A percentile compares a stretch with the other conserved stretches of the same genome.
phyloP scores from a whole-genome alignment of 73 alveolate species.

The Paramecium pentaurelia region DNA sequence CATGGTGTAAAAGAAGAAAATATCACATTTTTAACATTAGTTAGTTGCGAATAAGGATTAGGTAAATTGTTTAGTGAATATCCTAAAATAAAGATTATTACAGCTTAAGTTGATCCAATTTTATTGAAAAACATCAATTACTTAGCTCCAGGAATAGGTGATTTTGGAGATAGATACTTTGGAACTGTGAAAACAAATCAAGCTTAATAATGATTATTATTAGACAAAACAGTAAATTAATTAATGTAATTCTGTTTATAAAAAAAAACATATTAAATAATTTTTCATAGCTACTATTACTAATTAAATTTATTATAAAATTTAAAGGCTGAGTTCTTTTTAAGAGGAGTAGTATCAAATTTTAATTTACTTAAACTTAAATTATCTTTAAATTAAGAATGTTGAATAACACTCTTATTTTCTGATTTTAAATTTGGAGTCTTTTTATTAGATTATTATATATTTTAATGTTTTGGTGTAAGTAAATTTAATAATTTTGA shows the following conservation, averaged over 20 bases:
- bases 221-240: background rate
- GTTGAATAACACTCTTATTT: background rate
- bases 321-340: conserved; percentile 49
- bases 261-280: background rate
- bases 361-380: background rate
- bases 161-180: conserved; percentile 88
- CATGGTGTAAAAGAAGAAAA: conserved; percentile 75
- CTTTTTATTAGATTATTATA: background rate
- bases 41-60: conserved; percentile 77
- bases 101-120: conserved; percentile 58
- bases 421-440: background rate
- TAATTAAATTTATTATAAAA: conserved; percentile 4
- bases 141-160: conserved; percentile 85
- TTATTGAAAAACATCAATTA: conserved; percentile 49
- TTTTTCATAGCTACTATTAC: background rate
- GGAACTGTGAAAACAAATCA: conserved; percentile 48
- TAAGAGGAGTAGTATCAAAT: conserved; percentile 43
- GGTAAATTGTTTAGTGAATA: conserved; percentile 31
- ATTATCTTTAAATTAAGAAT: conserved; percentile 14
- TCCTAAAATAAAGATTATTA: conserved; percentile 74
- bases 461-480: background rate
- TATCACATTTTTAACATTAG: conserved; percentile 75
- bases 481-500: conserved; percentile 15
- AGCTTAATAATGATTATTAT: background rate
- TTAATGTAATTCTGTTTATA: background rate